Percentiles rank a stretch among this genome's conserved stretches.
Conservation (phyloP, 768 basidiomycete species). For the Clitopilus passeckerianus region DNA sequence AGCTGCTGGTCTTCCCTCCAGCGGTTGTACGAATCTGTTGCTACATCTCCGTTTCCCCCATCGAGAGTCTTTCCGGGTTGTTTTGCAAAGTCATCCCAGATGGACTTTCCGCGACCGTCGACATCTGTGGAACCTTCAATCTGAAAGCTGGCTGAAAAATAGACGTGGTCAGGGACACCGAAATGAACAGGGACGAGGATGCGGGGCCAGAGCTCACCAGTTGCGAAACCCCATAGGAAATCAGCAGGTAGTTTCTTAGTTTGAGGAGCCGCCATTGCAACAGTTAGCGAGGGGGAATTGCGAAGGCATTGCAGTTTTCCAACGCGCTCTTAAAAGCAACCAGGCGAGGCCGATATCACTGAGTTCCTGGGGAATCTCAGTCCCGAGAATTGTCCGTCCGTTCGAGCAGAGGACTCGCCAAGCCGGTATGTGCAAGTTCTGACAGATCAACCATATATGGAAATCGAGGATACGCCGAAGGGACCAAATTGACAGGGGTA, state of each 20-base stretch:
- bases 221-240: constrained; percentile 71
- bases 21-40: constrained; percentile 65
- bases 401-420: constrained; percentile 10
- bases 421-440: neutral
- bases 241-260: constrained; percentile 44
- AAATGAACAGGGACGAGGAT: constrained; percentile 1
- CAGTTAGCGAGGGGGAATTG: constrained; percentile 10
- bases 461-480: neutral
- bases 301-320: neutral
- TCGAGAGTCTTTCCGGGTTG: constrained; percentile 65
- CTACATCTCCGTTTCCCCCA: constrained; percentile 61
- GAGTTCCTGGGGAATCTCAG: constrained; percentile 34
- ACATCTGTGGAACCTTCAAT: constrained; percentile 63
- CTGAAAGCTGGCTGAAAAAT: constrained; percentile 56
- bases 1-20: constrained; percentile 68
- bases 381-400: constrained; percentile 47
- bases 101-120: constrained; percentile 61
- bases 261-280: constrained; percentile 26
- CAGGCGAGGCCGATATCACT: constrained; percentile 27
- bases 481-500: neutral
- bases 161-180: constrained; percentile 4
- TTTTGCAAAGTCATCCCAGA: constrained; percentile 73
- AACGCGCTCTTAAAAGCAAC: neutral
- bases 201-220: constrained; percentile 36
- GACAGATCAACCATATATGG: neutral